Base-by-base conservation (phyloP, 202 grass and related monocot genomes). In the Schoenoplectus tabernaemontani region DNA sequence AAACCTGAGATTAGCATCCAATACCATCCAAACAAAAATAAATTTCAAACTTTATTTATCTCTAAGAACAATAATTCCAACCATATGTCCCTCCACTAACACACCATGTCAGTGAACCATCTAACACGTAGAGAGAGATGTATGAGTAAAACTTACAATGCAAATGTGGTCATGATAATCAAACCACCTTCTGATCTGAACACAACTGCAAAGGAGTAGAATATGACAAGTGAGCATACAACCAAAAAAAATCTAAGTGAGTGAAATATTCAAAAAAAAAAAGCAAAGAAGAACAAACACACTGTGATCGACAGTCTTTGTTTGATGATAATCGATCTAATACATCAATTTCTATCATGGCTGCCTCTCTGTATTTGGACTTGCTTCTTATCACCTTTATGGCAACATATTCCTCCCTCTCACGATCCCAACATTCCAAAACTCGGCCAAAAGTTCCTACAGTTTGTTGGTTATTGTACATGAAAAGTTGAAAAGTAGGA, bases 391-490 rank as follows among this genome's bases (percentile, higher is more conserved):
- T 78, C 79, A 93, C 91, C 79, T 97, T 97, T 77, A 97, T 87
- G 64, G 93, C 93, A 64, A 97, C 93, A 76, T 90, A 91, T 85
- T 93, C 87, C 26, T 80, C 87, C 76, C 87, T 86, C 83, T 97
- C 93, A 68, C 93, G 91, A 78, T 97, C 93, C 93, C 93, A 97
- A 76, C 93, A 97, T 85, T 97, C 93, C 84, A 97, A 87, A 88
- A 97, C 93, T 77, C 91, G 91, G 19, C 93, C 91, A 81, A 97
- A 97, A 28, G 91, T 97, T 84, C 93, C 93, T 97, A 83, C 53
- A 79, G 60, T 82, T 73, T 70, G 57, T 83, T 72, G 4, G 12
- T 38, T 79, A 64, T 39, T 77, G 73, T 78, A 58, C 80, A 88
- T 79, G 75, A 84, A 79, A 85, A 85, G 13, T 73, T 50, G 64